phyloP scores from a whole-genome alignment of 2,329 filamentous ascomycete genomes.

The Ophiosphaerella narmari region DNA sequence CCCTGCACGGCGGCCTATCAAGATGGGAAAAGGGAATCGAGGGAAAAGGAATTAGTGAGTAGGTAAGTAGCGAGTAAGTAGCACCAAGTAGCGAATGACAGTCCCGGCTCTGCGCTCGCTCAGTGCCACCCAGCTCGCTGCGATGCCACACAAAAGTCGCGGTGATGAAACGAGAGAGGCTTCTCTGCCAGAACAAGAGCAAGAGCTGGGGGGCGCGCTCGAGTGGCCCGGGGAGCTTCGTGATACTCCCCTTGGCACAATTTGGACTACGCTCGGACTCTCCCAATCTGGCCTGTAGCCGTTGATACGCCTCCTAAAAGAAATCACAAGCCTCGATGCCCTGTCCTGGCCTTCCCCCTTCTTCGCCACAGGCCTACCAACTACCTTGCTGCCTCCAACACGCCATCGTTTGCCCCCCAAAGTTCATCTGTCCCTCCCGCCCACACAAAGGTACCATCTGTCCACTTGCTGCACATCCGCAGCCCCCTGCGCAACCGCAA shows the following conservation, averaged over 20 bases:
- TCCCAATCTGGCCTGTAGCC: slow-evolving; percentile 14
- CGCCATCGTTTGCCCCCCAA: no score
- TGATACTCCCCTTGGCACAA: slow-evolving; percentile 33
- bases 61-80: slow-evolving; percentile 23
- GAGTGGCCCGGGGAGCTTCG: slow-evolving; percentile 18
- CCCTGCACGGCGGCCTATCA: slow-evolving; percentile 29
- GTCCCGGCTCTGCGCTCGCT: slow-evolving; percentile 18
- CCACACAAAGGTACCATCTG: neutral
- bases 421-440: no score
- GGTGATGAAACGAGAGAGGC: slow-evolving; percentile 24
- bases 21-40: no score
- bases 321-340: neutral
- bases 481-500: slow-evolving; percentile 14
- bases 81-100: slow-evolving; percentile 15
- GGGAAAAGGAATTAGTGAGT: slow-evolving; percentile 7
- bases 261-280: slow-evolving; percentile 15
- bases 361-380: no score
- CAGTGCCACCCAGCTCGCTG: slow-evolving; percentile 21
- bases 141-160: slow-evolving; percentile 19
- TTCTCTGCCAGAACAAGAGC: slow-evolving; percentile 14
- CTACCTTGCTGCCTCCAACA: no score
- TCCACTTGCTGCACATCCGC: neutral
- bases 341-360: neutral
- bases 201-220: slow-evolving; percentile 20
- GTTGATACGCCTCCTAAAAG: neutral